Conservation (phyloP, 768 basidiomycete genomes). For the Collybia mongolica region DNA sequence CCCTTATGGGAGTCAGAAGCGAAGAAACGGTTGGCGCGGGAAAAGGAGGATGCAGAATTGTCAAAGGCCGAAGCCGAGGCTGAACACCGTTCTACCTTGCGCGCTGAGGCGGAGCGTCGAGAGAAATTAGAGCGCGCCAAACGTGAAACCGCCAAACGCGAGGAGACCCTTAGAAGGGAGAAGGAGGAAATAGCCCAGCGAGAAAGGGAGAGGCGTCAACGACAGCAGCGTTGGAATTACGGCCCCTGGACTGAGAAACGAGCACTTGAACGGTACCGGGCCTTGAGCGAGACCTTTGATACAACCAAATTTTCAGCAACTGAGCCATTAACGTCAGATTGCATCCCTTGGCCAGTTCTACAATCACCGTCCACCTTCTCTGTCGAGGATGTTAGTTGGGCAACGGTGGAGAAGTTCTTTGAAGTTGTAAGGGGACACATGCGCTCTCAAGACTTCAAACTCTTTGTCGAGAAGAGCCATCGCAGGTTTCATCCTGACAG, state of each 20-base stretch:
- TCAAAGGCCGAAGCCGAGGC: conserved; percentile 32
- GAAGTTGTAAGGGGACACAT: conserved; percentile 46
- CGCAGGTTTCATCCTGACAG: conserved; percentile 79
- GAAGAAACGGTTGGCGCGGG: conserved; percentile 39
- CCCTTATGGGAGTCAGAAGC: conserved; percentile 62
- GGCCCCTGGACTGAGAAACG: conserved; percentile 64
- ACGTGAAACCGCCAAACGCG: conserved; percentile 22
- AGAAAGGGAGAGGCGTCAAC: conserved; percentile 38
- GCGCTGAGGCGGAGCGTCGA: conserved; percentile 14
- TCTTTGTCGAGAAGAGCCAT: conserved; percentile 68
- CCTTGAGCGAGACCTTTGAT: conserved; percentile 64
- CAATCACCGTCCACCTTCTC: conserved; percentile 48
- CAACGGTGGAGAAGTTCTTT: conserved; percentile 73
- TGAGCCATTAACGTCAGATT: conserved; percentile 54
- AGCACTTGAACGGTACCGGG: conserved; percentile 70
- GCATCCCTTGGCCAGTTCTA: conserved; percentile 78
- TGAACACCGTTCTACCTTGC: conserved; percentile 9
- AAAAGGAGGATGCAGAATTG: conserved; percentile 42
- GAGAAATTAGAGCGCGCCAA: conserved; percentile 12
- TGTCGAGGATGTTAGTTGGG: conserved; percentile 70
- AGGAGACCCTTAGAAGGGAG: conserved; percentile 19
- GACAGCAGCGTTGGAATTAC: conserved; percentile 54
- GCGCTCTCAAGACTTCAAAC: conserved; percentile 60
- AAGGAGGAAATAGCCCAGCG: conserved; percentile 35
- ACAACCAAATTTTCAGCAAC: conserved; percentile 50